phyloP scores from a whole-genome alignment of 257 asterid species.

The Gardenia jasminoides region DNA sequence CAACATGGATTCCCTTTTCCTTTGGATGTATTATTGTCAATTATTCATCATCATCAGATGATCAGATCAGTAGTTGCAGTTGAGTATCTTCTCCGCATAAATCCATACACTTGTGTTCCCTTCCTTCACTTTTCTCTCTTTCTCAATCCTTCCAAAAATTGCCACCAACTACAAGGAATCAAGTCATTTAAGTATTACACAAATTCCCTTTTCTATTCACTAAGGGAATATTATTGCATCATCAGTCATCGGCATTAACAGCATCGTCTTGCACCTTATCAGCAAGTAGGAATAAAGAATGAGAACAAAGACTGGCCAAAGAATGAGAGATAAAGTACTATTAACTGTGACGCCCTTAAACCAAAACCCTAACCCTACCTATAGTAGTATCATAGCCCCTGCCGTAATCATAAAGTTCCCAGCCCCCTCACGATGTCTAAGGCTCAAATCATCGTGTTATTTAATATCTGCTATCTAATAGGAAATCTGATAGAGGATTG shows the following conservation, averaged over 20 bases:
- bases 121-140: slow-evolving; percentile 37
- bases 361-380: slow-evolving; percentile 35
- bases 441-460: slow-evolving; percentile 10
- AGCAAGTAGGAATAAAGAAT: slow-evolving; percentile 28
- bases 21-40: slow-evolving; percentile 30
- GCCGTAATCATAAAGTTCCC: slow-evolving; percentile 3
- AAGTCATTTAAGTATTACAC: slow-evolving; percentile 48
- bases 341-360: slow-evolving; percentile 21
- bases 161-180: slow-evolving; percentile 91
- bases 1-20: slow-evolving; percentile 81
- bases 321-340: slow-evolving; percentile 24
- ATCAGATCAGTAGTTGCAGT: slow-evolving; percentile 14
- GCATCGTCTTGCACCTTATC: slow-evolving; percentile 16
- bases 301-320: slow-evolving; percentile 33
- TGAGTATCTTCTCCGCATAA: slow-evolving; percentile 25
- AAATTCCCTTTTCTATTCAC: slow-evolving; percentile 42
- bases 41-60: slow-evolving; percentile 18
- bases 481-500: slow-evolving; percentile 13
- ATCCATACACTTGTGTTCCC: slow-evolving; percentile 59
- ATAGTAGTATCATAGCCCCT: slow-evolving; percentile 11
- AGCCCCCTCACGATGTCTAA: neutral
- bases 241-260: slow-evolving; percentile 22
- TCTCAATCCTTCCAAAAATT: slow-evolving; percentile 79
- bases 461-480: slow-evolving; percentile 8
- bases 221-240: slow-evolving; percentile 62